Conservation (phyloP, 768 basidiomycete species). For the Mycena vitilis region DNA sequence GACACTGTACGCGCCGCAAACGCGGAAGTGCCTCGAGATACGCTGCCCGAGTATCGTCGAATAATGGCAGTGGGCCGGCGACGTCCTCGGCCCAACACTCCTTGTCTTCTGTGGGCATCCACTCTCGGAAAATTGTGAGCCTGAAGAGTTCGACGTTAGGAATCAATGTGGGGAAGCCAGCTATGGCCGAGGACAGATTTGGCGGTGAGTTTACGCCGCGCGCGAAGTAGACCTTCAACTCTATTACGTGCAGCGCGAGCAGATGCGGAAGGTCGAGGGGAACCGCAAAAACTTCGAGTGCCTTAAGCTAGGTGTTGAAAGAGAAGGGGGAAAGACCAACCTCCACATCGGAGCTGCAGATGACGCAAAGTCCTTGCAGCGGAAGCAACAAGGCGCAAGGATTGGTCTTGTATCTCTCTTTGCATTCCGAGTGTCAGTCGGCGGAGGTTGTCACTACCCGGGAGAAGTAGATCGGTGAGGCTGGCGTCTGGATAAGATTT, state of each 20-base stretch:
- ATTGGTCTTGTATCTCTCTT: neutral
- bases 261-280: neutral
- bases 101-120: too few species aligned
- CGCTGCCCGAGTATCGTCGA: neutral
- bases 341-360: constrained; percentile 9
- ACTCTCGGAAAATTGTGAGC: neutral
- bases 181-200: neutral
- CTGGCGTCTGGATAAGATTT: neutral
- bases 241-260: neutral
- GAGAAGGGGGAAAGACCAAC: neutral
- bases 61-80: neutral
- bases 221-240: neutral
- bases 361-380: neutral
- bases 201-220: neutral
- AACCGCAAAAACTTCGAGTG: neutral
- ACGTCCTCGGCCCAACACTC: neutral
- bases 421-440: neutral
- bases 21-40: constrained; percentile 1
- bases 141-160: neutral
- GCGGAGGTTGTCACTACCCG: neutral
- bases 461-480: neutral
- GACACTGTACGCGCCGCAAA: constrained; percentile 3
- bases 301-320: neutral
- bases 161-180: neutral
- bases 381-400: neutral